Conservation (phyloP, 257 asterid genomes). For the Fraxinus americana region DNA sequence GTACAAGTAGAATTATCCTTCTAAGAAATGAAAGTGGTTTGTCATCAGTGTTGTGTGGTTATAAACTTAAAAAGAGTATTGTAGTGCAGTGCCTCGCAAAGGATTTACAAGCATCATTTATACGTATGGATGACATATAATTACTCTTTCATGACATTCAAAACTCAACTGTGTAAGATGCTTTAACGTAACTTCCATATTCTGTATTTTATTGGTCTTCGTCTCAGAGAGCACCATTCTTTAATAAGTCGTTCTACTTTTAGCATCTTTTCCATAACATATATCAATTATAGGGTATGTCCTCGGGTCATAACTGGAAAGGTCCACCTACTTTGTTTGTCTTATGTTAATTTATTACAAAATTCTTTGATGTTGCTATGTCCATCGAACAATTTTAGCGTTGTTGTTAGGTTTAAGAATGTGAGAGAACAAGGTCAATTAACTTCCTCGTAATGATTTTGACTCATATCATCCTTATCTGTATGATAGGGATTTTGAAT, state of each 20-base stretch:
- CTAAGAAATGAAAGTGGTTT: background rate
- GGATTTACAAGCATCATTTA: background rate
- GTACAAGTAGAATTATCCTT: no score
- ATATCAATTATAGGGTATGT: background rate
- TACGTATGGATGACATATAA: background rate
- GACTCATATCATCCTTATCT: no score
- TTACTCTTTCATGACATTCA: slow-evolving; percentile 1
- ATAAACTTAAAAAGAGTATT: no score
- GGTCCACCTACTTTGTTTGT: background rate
- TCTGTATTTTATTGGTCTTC: background rate
- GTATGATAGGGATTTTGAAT: no score
- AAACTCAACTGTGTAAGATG: background rate
- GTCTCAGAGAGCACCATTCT: background rate
- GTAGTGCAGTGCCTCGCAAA: background rate
- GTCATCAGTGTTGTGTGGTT: background rate
- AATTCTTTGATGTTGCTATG: no score
- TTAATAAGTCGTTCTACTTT: background rate
- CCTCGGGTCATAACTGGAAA: slow-evolving; percentile 69
- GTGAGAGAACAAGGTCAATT: background rate
- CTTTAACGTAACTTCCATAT: background rate
- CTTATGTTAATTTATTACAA: no score
- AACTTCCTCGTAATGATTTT: background rate
- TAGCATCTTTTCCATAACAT: background rate
- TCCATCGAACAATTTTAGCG: background rate
- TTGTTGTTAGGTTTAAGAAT: background rate